Base-by-base conservation (phyloP, 2,329 filamentous ascomycete species). In the Ophiosphaerella herpotricha region DNA sequence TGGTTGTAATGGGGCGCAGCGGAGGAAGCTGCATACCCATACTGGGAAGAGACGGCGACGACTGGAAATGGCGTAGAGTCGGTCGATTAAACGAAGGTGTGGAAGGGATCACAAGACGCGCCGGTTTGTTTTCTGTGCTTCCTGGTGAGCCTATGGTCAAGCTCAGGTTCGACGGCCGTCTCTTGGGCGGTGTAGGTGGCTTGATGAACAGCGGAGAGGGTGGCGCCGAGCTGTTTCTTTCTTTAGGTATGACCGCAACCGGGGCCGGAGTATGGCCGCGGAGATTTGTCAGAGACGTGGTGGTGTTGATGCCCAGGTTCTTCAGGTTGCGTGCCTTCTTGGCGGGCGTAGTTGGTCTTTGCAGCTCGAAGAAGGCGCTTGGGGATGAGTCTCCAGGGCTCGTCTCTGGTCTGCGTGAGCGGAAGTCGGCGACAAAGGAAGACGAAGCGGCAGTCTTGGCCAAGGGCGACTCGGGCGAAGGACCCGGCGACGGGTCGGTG, bases 401-500 rank as follows among this genome's bases (percentile, higher is more conserved):
- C 5, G 54, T 58, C 39, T 68, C 68, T 35, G 66, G 59, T 50
- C 62, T 60, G 38, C 71, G 61, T 9, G 73, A 74, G 43, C 76
- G 64, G 33, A 77, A 73, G 63, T 85, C 83, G 4, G 82, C 81
- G 1, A 85, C 80, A 62, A 89, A 91, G 12, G 86, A 85, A 41
- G 84, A 85, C 43, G 84, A 84, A 38, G 90, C 79, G 3, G 90
- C 86, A 47, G 88, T 82, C 47, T 91, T 79, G 48, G 89, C 88
- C 46, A 88, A 79, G 1, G 91, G 90, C 2, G 94, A 97, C 74
- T 97, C 92, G 7, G 93, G 93, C 1, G 93, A 97, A 5, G 18
- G 92, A 91, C 44, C 93, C 3, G 94, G 91, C 5, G 93, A 97
- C 7, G 90, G 88, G 64, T 97, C 93, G 26, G 92, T 92, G 41